These are phyloP conservation scores for Monosporascus sp. DNA, from an alignment of 2,329 filamentous ascomycete genomes.

Conservation along the genomic window DNA sequence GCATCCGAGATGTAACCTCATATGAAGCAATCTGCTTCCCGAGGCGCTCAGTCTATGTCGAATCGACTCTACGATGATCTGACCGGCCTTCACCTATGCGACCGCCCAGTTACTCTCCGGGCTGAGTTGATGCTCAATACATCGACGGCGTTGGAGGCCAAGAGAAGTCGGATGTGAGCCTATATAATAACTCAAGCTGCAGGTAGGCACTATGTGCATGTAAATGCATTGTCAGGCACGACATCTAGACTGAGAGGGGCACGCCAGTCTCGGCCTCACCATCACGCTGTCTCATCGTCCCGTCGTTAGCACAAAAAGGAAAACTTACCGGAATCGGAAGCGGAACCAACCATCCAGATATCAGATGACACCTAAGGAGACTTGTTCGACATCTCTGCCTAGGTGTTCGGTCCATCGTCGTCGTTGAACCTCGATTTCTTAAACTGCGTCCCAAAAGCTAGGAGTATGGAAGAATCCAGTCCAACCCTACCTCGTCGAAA, in stretches of 20 bases:
- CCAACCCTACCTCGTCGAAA: neutral
- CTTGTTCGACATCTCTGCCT: neutral
- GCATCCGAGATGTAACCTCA: neutral
- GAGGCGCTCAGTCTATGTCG: neutral
- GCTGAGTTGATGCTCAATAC: too few relatives aligned
- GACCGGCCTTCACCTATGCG: neutral
- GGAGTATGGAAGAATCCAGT: neutral
- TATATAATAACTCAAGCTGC: too few relatives aligned
- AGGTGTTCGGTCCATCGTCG: too few relatives aligned
- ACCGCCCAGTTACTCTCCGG: too few relatives aligned
- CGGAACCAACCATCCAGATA: neutral
- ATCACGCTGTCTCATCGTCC: neutral
- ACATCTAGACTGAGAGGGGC: neutral
- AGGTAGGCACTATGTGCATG: too few relatives aligned
- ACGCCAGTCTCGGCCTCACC: neutral
- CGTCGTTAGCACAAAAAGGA: neutral
- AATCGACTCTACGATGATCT: neutral
- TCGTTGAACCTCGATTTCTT: neutral
- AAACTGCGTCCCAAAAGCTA: neutral
- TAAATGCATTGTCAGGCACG: neutral
- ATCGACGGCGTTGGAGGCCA: too few relatives aligned
- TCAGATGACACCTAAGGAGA: neutral
- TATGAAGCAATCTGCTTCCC: neutral
- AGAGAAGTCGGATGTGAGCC: too few relatives aligned
- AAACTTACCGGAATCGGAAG: neutral